Base-by-base conservation (phyloP, 345 rosid species). In the Tarenaya hassleriana region DNA sequence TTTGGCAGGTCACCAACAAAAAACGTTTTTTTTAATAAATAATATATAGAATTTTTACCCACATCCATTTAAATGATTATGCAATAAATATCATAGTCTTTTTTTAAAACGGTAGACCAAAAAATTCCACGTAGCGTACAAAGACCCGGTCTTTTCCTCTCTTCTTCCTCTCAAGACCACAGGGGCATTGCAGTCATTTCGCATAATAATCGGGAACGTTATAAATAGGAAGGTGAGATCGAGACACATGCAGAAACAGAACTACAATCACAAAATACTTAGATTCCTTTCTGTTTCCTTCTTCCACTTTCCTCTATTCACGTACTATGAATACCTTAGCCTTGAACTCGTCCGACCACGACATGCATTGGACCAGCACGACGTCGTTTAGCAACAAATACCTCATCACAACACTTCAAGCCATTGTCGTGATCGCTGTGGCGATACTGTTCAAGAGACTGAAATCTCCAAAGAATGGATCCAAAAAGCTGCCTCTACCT, bases 1-100 rank as follows among this genome's bases (percentile, higher is more conserved):
- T 41, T 66, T 66, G 70, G 64, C 60, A 59, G 65, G 70, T 34
- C 41, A 66, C 65, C 70, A 66, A 66, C 41, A 66, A 66, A 58
- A n/a, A 40, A 39, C 46, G 15, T 8, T 37, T 35, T 24, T 5
- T 24, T 24, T 24, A 2, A 24, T 24, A 24, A 24, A 24, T 2
- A 24, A 24, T 2, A 24, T 24, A 24, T 24, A 24, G 5, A 24
- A 2, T 24, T 24, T 24, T 5, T 24, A 2, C 29, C 2, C 5
- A 2, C 29, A 1, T 41, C 17, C 16, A 16, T 14, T 37, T 29
- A 54, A 14, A 24, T 24, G 5, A 24, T 24, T 2, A 24, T 24
- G 5, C 2, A 2, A 24, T 24, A 24, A 24, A 24, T 24, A 24
- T 24, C 29, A 24, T 24, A 24, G 29, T 24, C 5, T 24, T 24